phyloP scores from a whole-genome alignment of 345 rosid species.

The Ricinus communis region DNA sequence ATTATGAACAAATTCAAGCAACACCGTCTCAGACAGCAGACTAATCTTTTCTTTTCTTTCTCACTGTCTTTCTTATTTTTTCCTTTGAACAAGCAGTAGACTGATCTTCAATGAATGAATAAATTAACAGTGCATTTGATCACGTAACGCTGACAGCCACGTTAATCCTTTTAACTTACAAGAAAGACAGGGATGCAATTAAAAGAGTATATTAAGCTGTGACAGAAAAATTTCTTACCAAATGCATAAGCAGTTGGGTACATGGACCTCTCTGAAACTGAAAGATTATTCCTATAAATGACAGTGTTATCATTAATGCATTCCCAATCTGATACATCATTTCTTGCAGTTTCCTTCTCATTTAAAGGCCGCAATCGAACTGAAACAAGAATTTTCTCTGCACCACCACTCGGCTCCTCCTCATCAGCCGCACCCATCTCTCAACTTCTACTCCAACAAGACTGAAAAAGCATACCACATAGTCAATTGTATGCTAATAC shows the following conservation, averaged over 20 bases:
- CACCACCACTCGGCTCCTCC: conserved; percentile 39
- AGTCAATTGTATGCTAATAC: neutral
- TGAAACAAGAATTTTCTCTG: conserved; percentile 76
- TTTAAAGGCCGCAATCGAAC: conserved; percentile 87
- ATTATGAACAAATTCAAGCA: neutral
- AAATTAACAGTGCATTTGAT: neutral
- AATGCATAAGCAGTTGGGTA: conserved; percentile 84
- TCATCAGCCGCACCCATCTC: conserved; percentile 51
- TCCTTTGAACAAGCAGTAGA: neutral
- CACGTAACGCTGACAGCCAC: neutral
- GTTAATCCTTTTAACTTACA: conserved; percentile 12
- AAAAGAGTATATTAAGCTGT: conserved; percentile 4
- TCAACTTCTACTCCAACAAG: conserved; percentile 23
- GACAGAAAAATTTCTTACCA: conserved; percentile 49
- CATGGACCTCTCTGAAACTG: conserved; percentile 83
- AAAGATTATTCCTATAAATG: conserved; percentile 66
- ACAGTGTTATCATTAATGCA: conserved; percentile 71
- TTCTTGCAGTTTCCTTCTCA: conserved; percentile 66
- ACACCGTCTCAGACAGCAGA: neutral
- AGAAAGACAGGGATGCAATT: neutral
- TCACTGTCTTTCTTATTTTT: too few species aligned
- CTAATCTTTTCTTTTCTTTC: too few species aligned
- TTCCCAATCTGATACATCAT: conserved; percentile 92
- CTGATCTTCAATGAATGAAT: neutral
- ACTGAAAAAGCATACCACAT: conserved; percentile 16